Conservation (phyloP, 768 basidiomycete species). For the Russula emetica region DNA sequence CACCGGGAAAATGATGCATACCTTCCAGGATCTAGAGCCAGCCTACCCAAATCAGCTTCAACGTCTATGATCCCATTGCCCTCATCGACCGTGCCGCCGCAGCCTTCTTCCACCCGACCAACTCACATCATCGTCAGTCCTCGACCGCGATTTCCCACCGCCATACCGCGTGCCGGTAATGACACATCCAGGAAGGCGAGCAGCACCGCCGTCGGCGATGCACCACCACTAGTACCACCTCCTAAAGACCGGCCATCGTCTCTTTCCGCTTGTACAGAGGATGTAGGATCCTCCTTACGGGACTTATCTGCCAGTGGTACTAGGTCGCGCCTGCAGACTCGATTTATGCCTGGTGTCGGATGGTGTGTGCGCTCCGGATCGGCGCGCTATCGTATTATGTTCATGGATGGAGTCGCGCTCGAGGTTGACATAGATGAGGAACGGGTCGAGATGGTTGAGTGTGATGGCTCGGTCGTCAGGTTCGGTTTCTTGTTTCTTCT, state of each 20-base stretch:
- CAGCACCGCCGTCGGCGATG: slow-evolving; percentile 26
- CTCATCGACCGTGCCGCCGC: background rate
- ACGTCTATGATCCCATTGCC: background rate
- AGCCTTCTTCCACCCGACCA: slow-evolving; percentile 7
- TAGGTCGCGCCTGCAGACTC: slow-evolving; percentile 34
- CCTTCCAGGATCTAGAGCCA: background rate
- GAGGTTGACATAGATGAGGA: slow-evolving; percentile 45
- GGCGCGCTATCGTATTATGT: slow-evolving; percentile 43
- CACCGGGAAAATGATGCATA: background rate
- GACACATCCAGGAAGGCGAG: slow-evolving; percentile 25
- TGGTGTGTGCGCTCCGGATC: slow-evolving; percentile 44
- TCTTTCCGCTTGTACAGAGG: slow-evolving; percentile 23
- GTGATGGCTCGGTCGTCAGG: slow-evolving; percentile 33
- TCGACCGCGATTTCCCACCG: slow-evolving; percentile 22
- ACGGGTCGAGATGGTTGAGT: slow-evolving; percentile 37
- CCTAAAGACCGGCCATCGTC: slow-evolving; percentile 23
- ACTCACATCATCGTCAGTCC: slow-evolving; percentile 23
- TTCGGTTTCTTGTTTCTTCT: background rate
- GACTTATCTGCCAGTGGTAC: background rate
- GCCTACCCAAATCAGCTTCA: background rate
- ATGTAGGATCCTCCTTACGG: slow-evolving; percentile 1
- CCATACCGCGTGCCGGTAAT: slow-evolving; percentile 7
- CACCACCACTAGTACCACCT: background rate
- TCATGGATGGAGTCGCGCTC: slow-evolving; percentile 39
- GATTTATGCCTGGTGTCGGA: slow-evolving; percentile 40